These are phyloP conservation scores for Ramaria rubella DNA, from an alignment of 768 basidiomycete genomes.

Conservation along the genomic window DNA sequence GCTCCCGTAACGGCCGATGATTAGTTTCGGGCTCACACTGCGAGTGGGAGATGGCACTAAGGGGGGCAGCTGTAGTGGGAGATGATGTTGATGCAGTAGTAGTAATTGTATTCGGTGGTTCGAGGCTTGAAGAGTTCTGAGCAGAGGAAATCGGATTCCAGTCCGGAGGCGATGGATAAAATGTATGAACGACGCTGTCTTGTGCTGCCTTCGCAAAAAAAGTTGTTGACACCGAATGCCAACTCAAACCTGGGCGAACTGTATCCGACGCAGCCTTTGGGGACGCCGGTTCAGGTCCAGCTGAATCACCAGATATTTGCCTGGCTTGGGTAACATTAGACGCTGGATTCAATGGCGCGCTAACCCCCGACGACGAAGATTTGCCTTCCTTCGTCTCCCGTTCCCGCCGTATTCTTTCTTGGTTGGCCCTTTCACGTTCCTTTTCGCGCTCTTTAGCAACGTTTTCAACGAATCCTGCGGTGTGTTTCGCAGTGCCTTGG, in stretches of 20 bases:
- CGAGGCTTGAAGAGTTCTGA: not conserved
- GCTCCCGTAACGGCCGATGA: not conserved
- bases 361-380: not conserved
- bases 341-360: not conserved
- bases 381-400: conserved; percentile 9
- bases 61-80: not conserved
- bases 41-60: not conserved
- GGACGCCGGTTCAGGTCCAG: not conserved
- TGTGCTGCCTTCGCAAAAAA: conserved; percentile 10
- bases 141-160: not conserved
- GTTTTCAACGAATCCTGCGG: conserved; percentile 66
- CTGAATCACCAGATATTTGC: not conserved
- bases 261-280: not conserved
- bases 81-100: not conserved
- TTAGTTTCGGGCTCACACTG: not conserved
- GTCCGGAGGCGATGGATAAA: conserved; percentile 10
- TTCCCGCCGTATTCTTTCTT: conserved; percentile 32
- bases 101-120: not conserved
- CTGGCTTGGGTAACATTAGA: not conserved
- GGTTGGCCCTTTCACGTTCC: conserved; percentile 67
- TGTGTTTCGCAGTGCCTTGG: conserved; percentile 49
- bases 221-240: not conserved
- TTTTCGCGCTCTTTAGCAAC: conserved; percentile 70
- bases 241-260: not conserved
- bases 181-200: not conserved